Evolutionary conservation across 371 early-diverging fungal species (phyloP), one percentile per base, ranked within the genome.

Genomic region (Thermomucor indicae-seudaticae): DNA sequence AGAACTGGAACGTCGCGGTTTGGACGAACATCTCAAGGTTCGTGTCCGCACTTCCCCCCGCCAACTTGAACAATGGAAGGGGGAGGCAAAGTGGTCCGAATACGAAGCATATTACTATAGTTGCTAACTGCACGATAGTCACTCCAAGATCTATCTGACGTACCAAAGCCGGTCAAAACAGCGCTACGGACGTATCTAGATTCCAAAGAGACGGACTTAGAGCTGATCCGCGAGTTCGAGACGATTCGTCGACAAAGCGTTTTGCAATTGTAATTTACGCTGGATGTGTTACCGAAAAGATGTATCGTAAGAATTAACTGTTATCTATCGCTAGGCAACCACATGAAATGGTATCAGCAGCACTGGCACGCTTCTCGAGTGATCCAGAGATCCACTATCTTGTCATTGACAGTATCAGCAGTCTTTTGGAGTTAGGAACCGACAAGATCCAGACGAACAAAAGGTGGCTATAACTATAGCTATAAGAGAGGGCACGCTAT

Each of bases 1-100:
- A 8, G 86, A 85, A 57, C 56, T 85, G 22, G 63, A 74, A 31
- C 57, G 83, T 35, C 72, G 86, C 44, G 86, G 84, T 1, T 52
- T 83, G 19, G 74, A 75, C 45, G 75, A 72, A 16, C 64, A 74
- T 23, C 65, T 82, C 25, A 57, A 58, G 60, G 71, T 68, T 20
- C 32, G 7, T n/a, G n/a, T n/a, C n/a, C n/a, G n/a, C n/a, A n/a
- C n/a, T n/a, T n/a, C n/a, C n/a, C n/a, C n/a, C n/a, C n/a, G n/a
- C n/a, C n/a, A n/a, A n/a, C n/a, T n/a, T n/a, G n/a, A n/a, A n/a
- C n/a, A n/a, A n/a, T n/a, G n/a, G n/a, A n/a, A n/a, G n/a, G n/a
- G n/a, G n/a, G n/a, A n/a, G n/a, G n/a, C n/a, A n/a, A n/a, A n/a
- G n/a, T n/a, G n/a, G n/a, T n/a, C n/a, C n/a, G n/a, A n/a, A n/a